Base-by-base conservation (phyloP, 805 yeast genomes). In the Cephaloascus fragrans region DNA sequence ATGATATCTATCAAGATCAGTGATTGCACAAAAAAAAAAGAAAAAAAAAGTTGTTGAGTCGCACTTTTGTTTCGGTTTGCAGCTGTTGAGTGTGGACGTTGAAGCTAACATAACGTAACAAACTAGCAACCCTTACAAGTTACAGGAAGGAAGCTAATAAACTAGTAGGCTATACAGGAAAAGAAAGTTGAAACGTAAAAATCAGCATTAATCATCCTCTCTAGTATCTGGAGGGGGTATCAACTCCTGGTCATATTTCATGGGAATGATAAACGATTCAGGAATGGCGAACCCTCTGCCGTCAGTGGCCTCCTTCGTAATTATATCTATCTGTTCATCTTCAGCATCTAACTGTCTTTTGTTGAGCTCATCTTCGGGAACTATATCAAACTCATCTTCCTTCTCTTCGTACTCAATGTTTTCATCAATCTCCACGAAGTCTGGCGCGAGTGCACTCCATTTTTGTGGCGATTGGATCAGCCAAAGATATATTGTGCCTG, bases 381-480 rank as follows among this genome's bases (percentile, higher is more conserved):
- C 73, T 18, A 83, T 71, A 54, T 89, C 97, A 57, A 89, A 89
- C 58, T 89, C 97, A 54, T 88, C 95, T 56, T 89, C 97, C 43
- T 73, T 71, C 52, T 89, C 97, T 47, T 78, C 77, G 53, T 90
- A 89, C 41, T 83, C 87, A 8, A 85, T 81, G 52, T 88, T 90
- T 51, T 88, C 95, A 52, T 89, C 96, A 34, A 89, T 80, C 56
- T 89, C 97, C 36, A 83, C 95, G 55, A 90, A 89, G 56, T 90
- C 97, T 1, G 97, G 97, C 0, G 97, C 97, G 49, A 89, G 64
- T 1, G 97, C 95, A 57, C 94, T 83, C 97, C 97, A 89, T 59
- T 85, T 83, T 50, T 88, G 96, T 1, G 95, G 94, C 17, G 84
- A 75, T 32, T 74, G 73, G 8, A 85, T 72, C 37, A 82, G 74